phyloP scores from a whole-genome alignment of 139 green algal species.

The Chlamydomonas schloesseri region DNA sequence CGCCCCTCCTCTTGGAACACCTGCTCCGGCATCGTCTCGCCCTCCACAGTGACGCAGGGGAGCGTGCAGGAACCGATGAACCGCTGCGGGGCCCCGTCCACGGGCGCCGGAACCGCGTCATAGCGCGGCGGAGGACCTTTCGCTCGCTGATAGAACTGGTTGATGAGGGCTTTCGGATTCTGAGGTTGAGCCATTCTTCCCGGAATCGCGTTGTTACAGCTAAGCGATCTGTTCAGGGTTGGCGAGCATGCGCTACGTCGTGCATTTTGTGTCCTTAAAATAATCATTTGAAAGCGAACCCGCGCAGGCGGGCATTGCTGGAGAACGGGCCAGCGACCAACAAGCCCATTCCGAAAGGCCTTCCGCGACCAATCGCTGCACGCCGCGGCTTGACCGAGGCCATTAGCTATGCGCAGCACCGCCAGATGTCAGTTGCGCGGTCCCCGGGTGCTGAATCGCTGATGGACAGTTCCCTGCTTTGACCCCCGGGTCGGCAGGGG shows the following conservation, averaged over 20 bases:
- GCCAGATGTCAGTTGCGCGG: no score
- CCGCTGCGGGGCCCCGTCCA: background rate
- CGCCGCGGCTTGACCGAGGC: no score
- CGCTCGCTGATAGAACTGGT: constrained; percentile 23
- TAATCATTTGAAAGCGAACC: no score
- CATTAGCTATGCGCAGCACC: no score
- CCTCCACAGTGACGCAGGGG: background rate
- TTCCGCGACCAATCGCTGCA: no score
- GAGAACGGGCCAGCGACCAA: no score
- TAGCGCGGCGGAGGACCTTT: constrained; percentile 1
- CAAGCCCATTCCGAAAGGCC: no score
- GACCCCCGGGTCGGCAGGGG: no score
- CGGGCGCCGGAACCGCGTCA: background rate
- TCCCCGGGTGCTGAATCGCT: no score
- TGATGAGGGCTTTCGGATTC: constrained; percentile 6
- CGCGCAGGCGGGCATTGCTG: no score
- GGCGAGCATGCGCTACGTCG: background rate
- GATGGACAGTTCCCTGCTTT: no score
- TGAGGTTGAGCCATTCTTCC: constrained; percentile 13
- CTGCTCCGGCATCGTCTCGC: background rate
- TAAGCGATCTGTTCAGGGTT: background rate
- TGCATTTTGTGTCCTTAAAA: no score
- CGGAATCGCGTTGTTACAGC: background rate
- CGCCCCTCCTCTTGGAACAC: constrained; percentile 23
- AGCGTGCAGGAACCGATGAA: constrained; percentile 28